Percentiles rank a stretch among this genome's conserved stretches.
Conservation (phyloP, 768 basidiomycete species). For the Filobasidium wieringae region DNA sequence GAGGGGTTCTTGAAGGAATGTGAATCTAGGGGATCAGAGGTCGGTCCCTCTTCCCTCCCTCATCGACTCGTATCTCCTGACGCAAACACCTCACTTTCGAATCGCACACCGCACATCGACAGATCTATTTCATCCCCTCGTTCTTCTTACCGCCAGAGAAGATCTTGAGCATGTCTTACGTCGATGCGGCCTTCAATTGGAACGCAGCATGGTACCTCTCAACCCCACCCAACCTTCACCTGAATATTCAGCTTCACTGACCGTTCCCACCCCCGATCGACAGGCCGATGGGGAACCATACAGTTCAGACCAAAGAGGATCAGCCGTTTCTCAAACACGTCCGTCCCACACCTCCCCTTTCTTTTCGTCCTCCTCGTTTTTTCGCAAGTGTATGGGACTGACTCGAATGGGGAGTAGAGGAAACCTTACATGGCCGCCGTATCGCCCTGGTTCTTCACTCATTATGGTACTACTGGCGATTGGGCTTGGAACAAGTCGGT, state of each 20-base stretch:
- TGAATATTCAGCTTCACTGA: not conserved
- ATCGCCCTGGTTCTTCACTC: conserved; percentile 37
- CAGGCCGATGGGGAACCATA: conserved; percentile 24
- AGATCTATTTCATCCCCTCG: conserved; percentile 37
- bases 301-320: conserved; percentile 22
- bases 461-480: conserved; percentile 34
- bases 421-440: conserved; percentile 39
- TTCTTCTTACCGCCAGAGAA: conserved; percentile 37
- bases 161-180: conserved; percentile 22
- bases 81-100: not conserved
- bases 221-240: not conserved
- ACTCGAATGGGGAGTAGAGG: conserved; percentile 1
- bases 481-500: conserved; percentile 38
- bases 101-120: no score
- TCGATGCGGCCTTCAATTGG: conserved; percentile 36
- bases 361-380: not conserved
- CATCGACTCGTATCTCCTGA: no score
- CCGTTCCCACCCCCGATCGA: not conserved
- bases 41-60: conserved; percentile 15
- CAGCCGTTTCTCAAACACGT: conserved; percentile 25
- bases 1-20: conserved; percentile 19
- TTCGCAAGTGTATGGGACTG: no score
- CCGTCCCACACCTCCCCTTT: not conserved
- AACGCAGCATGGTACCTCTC: conserved; percentile 32
- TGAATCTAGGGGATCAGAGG: conserved; percentile 19